phyloP scores from a whole-genome alignment of 1,139 yeast genomes.

The Ogataea hybrid region DNA sequence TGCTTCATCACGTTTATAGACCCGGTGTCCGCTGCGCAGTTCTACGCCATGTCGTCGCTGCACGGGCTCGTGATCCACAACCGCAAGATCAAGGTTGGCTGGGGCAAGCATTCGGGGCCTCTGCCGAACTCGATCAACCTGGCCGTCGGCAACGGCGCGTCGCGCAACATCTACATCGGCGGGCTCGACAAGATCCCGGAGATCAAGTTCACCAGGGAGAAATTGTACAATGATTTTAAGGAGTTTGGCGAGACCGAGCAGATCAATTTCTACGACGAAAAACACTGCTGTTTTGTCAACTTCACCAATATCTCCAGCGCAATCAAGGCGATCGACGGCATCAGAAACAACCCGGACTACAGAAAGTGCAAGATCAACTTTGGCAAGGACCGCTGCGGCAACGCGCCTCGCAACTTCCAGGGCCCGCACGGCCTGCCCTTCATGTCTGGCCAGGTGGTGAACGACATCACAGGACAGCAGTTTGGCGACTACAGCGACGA shows the following conservation, averaged over 20 bases:
- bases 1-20: slow-evolving; percentile 79
- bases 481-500: slow-evolving; percentile 22
- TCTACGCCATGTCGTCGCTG: slow-evolving; percentile 73
- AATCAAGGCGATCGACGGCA: slow-evolving; percentile 72
- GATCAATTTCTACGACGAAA: slow-evolving; percentile 69
- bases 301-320: slow-evolving; percentile 76
- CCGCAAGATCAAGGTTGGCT: slow-evolving; percentile 72
- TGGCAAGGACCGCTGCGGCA: slow-evolving; percentile 86
- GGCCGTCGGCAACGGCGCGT: slow-evolving; percentile 81
- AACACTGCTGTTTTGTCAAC: slow-evolving; percentile 78
- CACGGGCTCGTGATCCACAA: slow-evolving; percentile 77
- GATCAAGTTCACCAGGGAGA: slow-evolving; percentile 42
- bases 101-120: slow-evolving; percentile 85
- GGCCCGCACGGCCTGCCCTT: slow-evolving; percentile 4
- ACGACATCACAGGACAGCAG: slow-evolving; percentile 19
- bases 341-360: slow-evolving; percentile 55
- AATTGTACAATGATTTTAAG: slow-evolving; percentile 62
- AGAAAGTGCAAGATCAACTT: slow-evolving; percentile 60
- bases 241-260: slow-evolving; percentile 81
- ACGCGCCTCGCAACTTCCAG: slow-evolving; percentile 53
- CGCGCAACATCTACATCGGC: slow-evolving; percentile 78
- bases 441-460: slow-evolving; percentile 14
- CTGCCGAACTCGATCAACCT: slow-evolving; percentile 69
- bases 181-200: slow-evolving; percentile 38
- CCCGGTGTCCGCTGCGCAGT: slow-evolving; percentile 79